Evolutionary conservation across 2,329 filamentous ascomycete genomes (phyloP).

Genomic region (Scytalidium lignicola): DNA sequence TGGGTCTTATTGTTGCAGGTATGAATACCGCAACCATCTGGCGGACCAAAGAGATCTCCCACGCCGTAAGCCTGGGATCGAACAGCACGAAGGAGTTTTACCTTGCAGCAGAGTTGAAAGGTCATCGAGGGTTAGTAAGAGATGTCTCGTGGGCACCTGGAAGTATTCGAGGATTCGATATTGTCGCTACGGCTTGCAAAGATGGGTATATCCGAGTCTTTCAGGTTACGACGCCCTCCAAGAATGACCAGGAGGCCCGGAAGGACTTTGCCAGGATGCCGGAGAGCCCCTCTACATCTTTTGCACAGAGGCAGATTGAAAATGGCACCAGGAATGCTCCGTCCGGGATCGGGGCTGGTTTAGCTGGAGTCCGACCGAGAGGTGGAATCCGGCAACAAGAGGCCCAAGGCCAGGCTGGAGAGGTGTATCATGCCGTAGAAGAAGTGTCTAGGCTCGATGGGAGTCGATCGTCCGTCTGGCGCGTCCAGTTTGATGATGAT

Average conservation of each 20-base stretch:
- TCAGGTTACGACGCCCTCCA: conserved; percentile 60
- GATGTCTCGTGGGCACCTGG: conserved; percentile 92
- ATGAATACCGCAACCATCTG: conserved; percentile 82
- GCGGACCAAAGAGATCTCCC: conserved; percentile 57
- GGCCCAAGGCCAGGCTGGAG: conserved; percentile 49
- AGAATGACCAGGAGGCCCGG: conserved; percentile 37
- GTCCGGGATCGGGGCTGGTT: conserved; percentile 48
- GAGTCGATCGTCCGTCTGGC: conserved; percentile 69
- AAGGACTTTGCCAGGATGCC: conserved; percentile 26
- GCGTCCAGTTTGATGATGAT: conserved; percentile 64
- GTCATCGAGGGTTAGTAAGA: conserved; percentile 72
- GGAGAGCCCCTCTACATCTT: conserved; percentile 19
- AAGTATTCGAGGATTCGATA: conserved; percentile 83
- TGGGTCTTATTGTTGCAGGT: conserved; percentile 79
- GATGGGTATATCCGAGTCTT: conserved; percentile 90
- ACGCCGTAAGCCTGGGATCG: conserved; percentile 46
- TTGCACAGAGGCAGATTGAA: conserved; percentile 15
- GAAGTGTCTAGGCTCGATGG: conserved; percentile 63
- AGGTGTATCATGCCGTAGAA: conserved; percentile 57
- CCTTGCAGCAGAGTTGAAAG: conserved; percentile 68
- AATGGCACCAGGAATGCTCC: conserved; percentile 30
- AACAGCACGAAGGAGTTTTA: conserved; percentile 74
- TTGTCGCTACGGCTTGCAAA: conserved; percentile 87
- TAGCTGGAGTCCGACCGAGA: conserved; percentile 37
- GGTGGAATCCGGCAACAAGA: conserved; percentile 42